Evolutionary conservation across 164 flowering plant genomes (phyloP), one percentile per base, ranked within the genome.

Genomic region (Chloranthus sessilifolius): DNA sequence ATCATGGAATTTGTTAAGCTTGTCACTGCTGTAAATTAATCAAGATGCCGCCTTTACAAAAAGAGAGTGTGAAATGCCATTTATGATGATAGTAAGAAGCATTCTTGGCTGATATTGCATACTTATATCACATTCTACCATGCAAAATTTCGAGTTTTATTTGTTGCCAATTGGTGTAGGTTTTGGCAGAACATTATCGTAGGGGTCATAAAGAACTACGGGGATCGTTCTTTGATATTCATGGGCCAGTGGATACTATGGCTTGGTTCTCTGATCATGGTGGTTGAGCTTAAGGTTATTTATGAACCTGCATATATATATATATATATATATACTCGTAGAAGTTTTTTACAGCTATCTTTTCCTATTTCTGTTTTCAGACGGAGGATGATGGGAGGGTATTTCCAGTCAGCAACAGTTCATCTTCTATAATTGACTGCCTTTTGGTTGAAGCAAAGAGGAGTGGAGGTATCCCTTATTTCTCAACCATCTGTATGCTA

Each of bases 371-470:
- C 37, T 62, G 0, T 26, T 3, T 3, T 19, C 56, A 88, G 98
- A 75, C 76, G 36, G 98, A 92, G 65, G 78, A 72, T 34, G 98
- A 92, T 74, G 98, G 98, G 46, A 80, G 98, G 67, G 96, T 92
- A 9, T 92, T 92, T 72, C 98, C 98, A 36, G 73, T 75, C 65
- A 83, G 88, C 63, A 58, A 92, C 65, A 74, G 69, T 60, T 88
- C 98, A 25, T 74, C 96, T 46, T 70, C 98, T 30, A 58, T 92
- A 55, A 66, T 92, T 53, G 90, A 92, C 50, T 92, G 98, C 71
- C 94, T 92, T 34, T 31, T 88, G 64, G 61, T 61, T 43, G 92
- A 92, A 68, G 82, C 82, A 48, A 74, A 58, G 60, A 58, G 53
- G 39, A 77, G 58, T 28, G 87, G 87, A 78, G 96, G 98, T 88